phyloP scores from a whole-genome alignment of 2,329 filamentous ascomycete species.

The Leptoxyphium fumago region DNA sequence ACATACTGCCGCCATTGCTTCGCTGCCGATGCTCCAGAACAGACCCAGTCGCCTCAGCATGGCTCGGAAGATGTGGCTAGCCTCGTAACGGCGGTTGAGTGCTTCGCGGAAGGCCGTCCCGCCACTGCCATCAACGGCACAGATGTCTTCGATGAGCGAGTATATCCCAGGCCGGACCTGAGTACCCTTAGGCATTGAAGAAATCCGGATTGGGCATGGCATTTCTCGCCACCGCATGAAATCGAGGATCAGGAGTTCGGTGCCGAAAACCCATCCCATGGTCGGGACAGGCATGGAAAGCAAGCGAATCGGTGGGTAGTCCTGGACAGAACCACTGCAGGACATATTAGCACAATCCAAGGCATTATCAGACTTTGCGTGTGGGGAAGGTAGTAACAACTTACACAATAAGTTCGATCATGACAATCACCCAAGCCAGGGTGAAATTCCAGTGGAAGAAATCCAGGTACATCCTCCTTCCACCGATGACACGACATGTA shows the following conservation, averaged over 20 bases:
- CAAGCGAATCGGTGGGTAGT: slow-evolving; percentile 36
- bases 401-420: slow-evolving; percentile 41
- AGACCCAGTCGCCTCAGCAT: slow-evolving; percentile 38
- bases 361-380: too few relatives aligned
- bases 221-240: slow-evolving; percentile 29
- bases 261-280: slow-evolving; percentile 38
- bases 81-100: slow-evolving; percentile 37
- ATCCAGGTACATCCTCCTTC: slow-evolving; percentile 32
- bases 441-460: slow-evolving; percentile 45
- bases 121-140: slow-evolving; percentile 38
- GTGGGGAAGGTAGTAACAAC: slow-evolving; percentile 4
- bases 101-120: slow-evolving; percentile 38
- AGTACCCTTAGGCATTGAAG: slow-evolving; percentile 35
- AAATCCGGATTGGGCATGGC: slow-evolving; percentile 36
- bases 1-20: slow-evolving; percentile 25
- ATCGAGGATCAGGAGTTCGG: slow-evolving; percentile 37
- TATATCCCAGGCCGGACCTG: slow-evolving; percentile 40
- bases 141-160: slow-evolving; percentile 39
- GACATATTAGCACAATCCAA: too few relatives aligned
- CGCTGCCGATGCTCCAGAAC: slow-evolving; percentile 37
- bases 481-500: slow-evolving; percentile 37
- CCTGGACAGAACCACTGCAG: slow-evolving; percentile 29
- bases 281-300: slow-evolving; percentile 38
- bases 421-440: slow-evolving; percentile 40
- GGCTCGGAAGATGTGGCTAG: slow-evolving; percentile 37